Base-by-base conservation (phyloP, 345 rosid species). In the Arabis hirsuta region DNA sequence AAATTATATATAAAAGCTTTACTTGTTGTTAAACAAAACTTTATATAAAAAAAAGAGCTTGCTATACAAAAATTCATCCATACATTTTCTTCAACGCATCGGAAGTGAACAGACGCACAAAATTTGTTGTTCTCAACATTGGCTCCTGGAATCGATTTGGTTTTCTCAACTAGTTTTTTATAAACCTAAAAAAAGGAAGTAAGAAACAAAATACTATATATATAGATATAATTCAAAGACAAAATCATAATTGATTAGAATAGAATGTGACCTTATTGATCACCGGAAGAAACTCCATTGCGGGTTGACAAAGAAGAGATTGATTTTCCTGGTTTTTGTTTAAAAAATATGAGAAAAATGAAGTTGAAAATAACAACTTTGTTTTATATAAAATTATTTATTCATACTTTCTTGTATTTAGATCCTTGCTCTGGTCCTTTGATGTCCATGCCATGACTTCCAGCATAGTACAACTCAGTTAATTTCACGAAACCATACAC, bases 401-500 rank as follows among this genome's bases (percentile, higher is more conserved):
- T 84, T 73, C 74, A 77, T 84, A 8, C 94, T 74, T 71, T 52
- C 6, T 22, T 74, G 45, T 53, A 59, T 60, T 19, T 52, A 22
- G 20, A 55, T 48, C 46, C 38, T 74, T 87, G 86, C 77, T 86
- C 83, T 65, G 98, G 98, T 9, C 97, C 97, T 77, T 81, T 88
- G 55, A 94, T 94, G 86, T 94, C 98, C 98, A 94, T 94, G n/a
- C 98, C 98, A 79, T 94, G 98, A 81, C 98, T 94, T 42, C 95
- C 97, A 2, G 98, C 98, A 57, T 94, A 94, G 59, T 91, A 89
- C 32, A 94, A 86, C 71, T 72, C 98, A 3, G 85, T 80, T 69
- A 94, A 61, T 79, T 84, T 81, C 47, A 94, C 97, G 75, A 91
- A 94, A 36, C 81, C 81, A 74, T 54, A 74, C 61, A 74, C 78